Evolutionary conservation across 148 eudicot species (phyloP), one percentile per base, ranked within the genome.

Genomic region (Chenopodium berlandieri): DNA sequence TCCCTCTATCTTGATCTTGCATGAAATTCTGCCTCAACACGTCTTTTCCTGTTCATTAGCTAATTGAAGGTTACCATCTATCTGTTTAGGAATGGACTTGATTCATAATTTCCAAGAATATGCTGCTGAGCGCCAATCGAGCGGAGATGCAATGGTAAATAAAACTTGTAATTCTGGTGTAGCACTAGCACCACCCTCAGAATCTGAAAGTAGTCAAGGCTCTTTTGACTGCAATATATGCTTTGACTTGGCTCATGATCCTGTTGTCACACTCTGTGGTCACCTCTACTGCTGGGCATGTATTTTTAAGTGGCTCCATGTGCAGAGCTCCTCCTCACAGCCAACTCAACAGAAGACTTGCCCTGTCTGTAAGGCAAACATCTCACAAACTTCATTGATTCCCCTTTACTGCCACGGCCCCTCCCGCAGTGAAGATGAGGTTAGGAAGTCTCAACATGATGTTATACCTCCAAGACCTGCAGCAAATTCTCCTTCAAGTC

Each of bases 231-330:
- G 98, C 89, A 92, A 88, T 80, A 95, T 95, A 62, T 95, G 98
- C 84, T 83, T 95, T 70, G 98, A 93, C 63, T 89, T 95, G 6
- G 95, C 92, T n/a, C 84, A 84, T 8, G 98, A 95, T 27, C 98
- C 98, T 1, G 90, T 95, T 14, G 98, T 93, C 79, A 93, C 98
- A 44, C 94, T 91, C 46, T 95, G 98, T 54, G 98, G 98, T 48
- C 98, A 95, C 81, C 88, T 95, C 0, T 95, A 89, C 73, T 95
- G 98, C 81, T 95, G 97, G 94, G 90, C 94, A n/a, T 95, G 98
- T 82, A 93, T 95, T 34, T 92, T 91, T 83, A 91, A 87, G 79
- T 95, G 98, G 98, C 93, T 95, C 70, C 85, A 87, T 31, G 88
- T 90, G 27, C 90, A 88, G 76, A 88, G 78, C 85, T 85, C 92